These are phyloP conservation scores for Phytophthora podocarpi DNA, from an alignment of 352 stramenopile genomes.

Conservation along the genomic window DNA sequence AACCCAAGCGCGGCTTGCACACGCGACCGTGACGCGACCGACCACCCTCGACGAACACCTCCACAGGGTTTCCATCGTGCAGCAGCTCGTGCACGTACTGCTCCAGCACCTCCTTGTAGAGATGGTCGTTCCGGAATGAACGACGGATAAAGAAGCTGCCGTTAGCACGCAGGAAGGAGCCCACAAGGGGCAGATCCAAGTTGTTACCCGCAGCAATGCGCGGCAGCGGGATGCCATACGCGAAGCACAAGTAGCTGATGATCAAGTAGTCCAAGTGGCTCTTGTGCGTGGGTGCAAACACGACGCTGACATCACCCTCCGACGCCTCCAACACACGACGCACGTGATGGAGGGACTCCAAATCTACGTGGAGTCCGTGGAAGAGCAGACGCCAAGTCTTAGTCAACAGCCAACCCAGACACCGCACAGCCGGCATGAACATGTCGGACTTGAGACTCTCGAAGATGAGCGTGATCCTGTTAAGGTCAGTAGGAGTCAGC, in stretches of 20 bases:
- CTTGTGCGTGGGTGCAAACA: conserved; percentile 90
- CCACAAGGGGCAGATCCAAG: conserved; percentile 82
- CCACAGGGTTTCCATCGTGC: conserved; percentile 78
- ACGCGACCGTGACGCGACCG: conserved; percentile 83
- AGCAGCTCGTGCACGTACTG: conserved; percentile 87
- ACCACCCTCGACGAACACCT: conserved; percentile 91
- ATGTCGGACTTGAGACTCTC: conserved; percentile 74
- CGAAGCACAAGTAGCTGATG: conserved; percentile 90
- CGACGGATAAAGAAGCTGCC: conserved; percentile 92
- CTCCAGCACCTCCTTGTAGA: conserved; percentile 88
- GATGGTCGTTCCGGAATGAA: conserved; percentile 66
- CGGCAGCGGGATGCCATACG: conserved; percentile 84
- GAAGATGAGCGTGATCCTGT: conserved; percentile 64
- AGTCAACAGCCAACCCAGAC: conserved; percentile 76
- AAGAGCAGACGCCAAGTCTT: conserved; percentile 85
- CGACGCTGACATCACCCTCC: conserved; percentile 66
- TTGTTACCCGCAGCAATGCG: conserved; percentile 90
- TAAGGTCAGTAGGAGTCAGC: conserved; percentile 29
- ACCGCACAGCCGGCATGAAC: conserved; percentile 73
- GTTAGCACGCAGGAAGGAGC: conserved; percentile 80
- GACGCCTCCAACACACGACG: conserved; percentile 53
- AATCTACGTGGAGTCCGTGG: conserved; percentile 69
- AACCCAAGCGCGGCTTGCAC: conserved; percentile 71
- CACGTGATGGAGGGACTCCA: conserved; percentile 64
- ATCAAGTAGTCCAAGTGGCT: conserved; percentile 92